Percentiles rank a stretch among this genome's conserved stretches.
phyloP scores from a whole-genome alignment of 192 early-diverging fungal species.

The Chytriomyces sp. region DNA sequence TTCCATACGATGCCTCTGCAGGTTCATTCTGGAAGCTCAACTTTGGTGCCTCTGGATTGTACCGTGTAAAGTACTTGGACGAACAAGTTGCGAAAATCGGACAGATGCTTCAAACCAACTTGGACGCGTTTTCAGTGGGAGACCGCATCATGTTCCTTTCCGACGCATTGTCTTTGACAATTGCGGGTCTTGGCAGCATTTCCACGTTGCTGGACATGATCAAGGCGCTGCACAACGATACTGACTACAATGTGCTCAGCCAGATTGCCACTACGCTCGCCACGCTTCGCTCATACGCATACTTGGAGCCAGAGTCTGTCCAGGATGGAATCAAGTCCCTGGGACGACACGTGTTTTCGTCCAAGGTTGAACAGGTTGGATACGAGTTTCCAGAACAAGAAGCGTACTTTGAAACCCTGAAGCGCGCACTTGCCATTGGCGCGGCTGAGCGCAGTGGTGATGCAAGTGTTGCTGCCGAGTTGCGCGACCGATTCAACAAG shows the following conservation, averaged over 20 bases:
- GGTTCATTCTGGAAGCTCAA: constrained; percentile 85
- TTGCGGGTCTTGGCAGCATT: constrained; percentile 79
- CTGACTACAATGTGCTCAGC: constrained; percentile 75
- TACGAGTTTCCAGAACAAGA: constrained; percentile 77
- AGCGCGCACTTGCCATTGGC: constrained; percentile 77
- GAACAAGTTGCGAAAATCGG: constrained; percentile 42
- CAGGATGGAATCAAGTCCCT: constrained; percentile 69
- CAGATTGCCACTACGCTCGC: constrained; percentile 69
- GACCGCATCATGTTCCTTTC: constrained; percentile 85
- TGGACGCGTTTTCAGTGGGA: constrained; percentile 44
- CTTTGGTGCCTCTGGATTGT: constrained; percentile 77
- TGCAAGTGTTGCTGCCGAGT: constrained; percentile 29
- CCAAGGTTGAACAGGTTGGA: constrained; percentile 74
- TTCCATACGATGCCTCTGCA: constrained; percentile 49
- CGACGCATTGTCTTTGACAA: constrained; percentile 79
- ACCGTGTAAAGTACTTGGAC: constrained; percentile 71
- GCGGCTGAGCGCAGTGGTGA: constrained; percentile 76
- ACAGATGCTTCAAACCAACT: constrained; percentile 55
- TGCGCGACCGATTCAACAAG: constrained; percentile 52
- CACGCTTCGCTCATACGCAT: constrained; percentile 69
- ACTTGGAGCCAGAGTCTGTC: constrained; percentile 66
- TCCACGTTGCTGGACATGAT: constrained; percentile 77
- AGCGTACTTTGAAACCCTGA: constrained; percentile 72
- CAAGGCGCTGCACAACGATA: constrained; percentile 73
- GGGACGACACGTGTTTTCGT: constrained; percentile 72